A percentile compares a stretch with the other conserved stretches of the same genome.
phyloP scores from a whole-genome alignment of 2,329 filamentous ascomycete species.

The Myriosclerotinia curreyana region DNA sequence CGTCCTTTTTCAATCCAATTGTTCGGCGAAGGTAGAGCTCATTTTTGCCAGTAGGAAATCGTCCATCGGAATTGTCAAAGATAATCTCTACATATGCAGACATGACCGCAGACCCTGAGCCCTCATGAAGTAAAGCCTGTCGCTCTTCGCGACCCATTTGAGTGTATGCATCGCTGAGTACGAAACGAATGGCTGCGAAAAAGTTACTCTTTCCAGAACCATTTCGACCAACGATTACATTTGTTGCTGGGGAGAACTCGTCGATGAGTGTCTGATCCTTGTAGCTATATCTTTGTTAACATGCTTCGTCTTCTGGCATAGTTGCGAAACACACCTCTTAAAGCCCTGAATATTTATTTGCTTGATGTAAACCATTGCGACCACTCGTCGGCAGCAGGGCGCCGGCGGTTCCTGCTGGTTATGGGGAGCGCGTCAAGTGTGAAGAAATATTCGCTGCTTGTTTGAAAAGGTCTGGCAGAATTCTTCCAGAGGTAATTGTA shows the following conservation, averaged over 20 bases:
- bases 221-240: conserved; percentile 98
- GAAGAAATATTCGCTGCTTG: background rate
- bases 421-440: conserved; percentile 16
- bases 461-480: background rate
- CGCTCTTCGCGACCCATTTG: conserved; percentile 95
- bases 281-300: conserved; percentile 61
- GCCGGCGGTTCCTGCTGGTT: conserved; percentile 8
- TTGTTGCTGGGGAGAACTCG: conserved; percentile 94
- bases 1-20: conserved; percentile 96
- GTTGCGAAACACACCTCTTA: conserved; percentile 68
- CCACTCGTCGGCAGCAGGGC: conserved; percentile 26
- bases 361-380: conserved; percentile 85
- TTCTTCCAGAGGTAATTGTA: background rate
- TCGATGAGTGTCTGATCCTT: conserved; percentile 99
- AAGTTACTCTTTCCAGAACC: conserved; percentile 99
- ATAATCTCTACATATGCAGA: conserved; percentile 99
- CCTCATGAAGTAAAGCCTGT: conserved; percentile 94
- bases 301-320: conserved; percentile 19
- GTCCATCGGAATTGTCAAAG: conserved; percentile 95
- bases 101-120: conserved; percentile 96
- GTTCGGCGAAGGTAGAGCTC: conserved; percentile 90
- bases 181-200: conserved; percentile 98
- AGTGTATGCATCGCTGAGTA: conserved; percentile 95
- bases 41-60: conserved; percentile 88
- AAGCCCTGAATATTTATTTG: conserved; percentile 99